These are phyloP conservation scores for Solanum dulcamara DNA, from an alignment of 257 asterid genomes.

Conservation along the genomic window DNA sequence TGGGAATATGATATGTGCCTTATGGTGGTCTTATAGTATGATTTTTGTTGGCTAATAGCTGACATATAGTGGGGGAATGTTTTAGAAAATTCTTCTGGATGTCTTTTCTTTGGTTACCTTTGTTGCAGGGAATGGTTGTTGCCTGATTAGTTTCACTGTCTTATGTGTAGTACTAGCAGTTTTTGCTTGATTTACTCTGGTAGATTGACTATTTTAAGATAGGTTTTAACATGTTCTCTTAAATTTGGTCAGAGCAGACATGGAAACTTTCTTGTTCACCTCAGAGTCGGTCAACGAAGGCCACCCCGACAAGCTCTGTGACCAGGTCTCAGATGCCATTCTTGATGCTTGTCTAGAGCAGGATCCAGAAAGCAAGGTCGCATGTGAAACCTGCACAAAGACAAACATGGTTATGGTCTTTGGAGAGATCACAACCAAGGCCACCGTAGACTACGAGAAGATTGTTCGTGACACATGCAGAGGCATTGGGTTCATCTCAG, in stretches of 20 bases:
- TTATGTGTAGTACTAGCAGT: not conserved
- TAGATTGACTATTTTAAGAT: not conserved
- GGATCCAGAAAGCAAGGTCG: constrained; percentile 86
- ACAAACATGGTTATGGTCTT: constrained; percentile 96
- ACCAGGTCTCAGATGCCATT: constrained; percentile 88
- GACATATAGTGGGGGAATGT: not conserved
- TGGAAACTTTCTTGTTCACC: constrained; percentile 78
- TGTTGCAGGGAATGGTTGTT: too few species aligned
- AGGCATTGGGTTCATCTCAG: constrained; percentile 64
- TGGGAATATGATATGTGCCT: not conserved
- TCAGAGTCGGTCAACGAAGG: constrained; percentile 90
- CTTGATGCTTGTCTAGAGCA: constrained; percentile 87
- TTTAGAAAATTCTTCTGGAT: too few species aligned
- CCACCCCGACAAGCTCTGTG: constrained; percentile 92
- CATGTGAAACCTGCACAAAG: constrained; percentile 85
- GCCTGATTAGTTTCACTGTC: too few species aligned
- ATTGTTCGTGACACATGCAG: constrained; percentile 81
- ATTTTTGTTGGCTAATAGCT: not conserved
- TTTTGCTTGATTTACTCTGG: not conserved
- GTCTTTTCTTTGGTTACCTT: too few species aligned
- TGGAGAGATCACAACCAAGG: constrained; percentile 92
- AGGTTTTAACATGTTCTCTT: not conserved
- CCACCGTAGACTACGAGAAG: constrained; percentile 62
- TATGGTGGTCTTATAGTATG: not conserved
- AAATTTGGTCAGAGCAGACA: constrained; percentile 24